Evolutionary conservation across 768 basidiomycete genomes (phyloP).

Genomic region (Tephrocybe rancida): DNA sequence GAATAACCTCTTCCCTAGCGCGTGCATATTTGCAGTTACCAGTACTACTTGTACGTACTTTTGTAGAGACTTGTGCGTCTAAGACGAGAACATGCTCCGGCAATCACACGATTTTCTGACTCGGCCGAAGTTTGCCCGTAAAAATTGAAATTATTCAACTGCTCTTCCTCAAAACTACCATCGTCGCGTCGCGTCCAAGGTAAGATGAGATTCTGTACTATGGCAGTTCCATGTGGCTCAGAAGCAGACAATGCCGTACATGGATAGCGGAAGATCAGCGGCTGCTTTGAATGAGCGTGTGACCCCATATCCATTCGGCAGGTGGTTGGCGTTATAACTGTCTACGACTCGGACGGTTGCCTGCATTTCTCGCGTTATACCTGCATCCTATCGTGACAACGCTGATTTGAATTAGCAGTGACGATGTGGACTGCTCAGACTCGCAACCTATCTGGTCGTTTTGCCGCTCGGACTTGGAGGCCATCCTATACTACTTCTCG

Average conservation of each 20-base stretch:
- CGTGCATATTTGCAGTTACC: too few species aligned
- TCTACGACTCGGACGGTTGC: neutral
- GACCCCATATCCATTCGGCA: constrained; percentile 13
- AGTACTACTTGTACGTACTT: too few species aligned
- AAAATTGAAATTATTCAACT: neutral
- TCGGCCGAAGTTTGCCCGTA: neutral
- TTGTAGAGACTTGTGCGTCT: too few species aligned
- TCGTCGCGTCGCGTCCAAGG: neutral
- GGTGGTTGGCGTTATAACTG: neutral
- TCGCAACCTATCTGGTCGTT: constrained; percentile 18
- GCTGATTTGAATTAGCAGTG: constrained; percentile 4
- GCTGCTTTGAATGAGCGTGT: neutral
- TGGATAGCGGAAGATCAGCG: neutral
- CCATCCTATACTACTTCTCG: constrained; percentile 16
- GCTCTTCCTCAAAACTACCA: neutral
- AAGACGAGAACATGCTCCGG: too few species aligned
- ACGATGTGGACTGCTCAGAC: constrained; percentile 18
- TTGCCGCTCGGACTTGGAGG: constrained; percentile 8
- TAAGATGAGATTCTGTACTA: neutral
- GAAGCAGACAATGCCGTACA: constrained; percentile 1
- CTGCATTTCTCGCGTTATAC: neutral
- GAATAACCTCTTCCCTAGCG: too few species aligned
- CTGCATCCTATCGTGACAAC: neutral
- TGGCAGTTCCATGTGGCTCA: constrained; percentile 5
- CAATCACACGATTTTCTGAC: neutral